Evolutionary conservation across 768 basidiomycete genomes (phyloP), one percentile per base, ranked within the genome.

Genomic region (Boletus reticuloceps): DNA sequence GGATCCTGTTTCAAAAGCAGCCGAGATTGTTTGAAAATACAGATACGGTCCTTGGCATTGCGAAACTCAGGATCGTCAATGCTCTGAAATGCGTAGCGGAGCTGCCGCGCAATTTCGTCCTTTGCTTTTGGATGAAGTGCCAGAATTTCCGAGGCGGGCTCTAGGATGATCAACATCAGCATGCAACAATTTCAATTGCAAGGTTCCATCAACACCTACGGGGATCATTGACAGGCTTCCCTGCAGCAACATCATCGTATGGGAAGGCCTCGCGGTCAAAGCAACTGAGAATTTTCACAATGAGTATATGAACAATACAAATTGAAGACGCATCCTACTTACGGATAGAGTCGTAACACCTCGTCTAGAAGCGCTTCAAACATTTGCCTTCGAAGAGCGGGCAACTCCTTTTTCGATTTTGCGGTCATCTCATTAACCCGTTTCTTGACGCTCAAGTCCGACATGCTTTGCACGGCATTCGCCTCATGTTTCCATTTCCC

Each of bases 351-450:
- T 14, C 16, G 29, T n/a, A 57, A 16, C 10, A 64, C 52, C 12
- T 60, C 50, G 9, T 69, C 63, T 10, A 75, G 14, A 41, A 68
- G 51, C 4, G 59, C 64, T 20, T 69, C 67, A 8, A 63, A 63
- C 45, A 72, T 2, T 16, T 65, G 56, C 38, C 60, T 58, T 48
- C 54, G 34, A 1, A 68, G 42, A 1, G 50, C 6, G 1, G 47
- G 54, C 7, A 47, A 6, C 14, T 65, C 60, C 20, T 20, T 37
- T 46, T 27, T 12, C 45, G 62, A 48, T 12, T n/a, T 64, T 0
- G 5, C 47, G 0, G 32, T 43, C 20, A 29, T 37, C 5, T 13
- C 20, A 12, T 8, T 7, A 14, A 36, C 32, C 6, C 57, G 56
- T 0, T 1, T 31, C 6, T 0, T 40, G 6, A 1, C 6, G 1